Conservation (phyloP, 2,329 filamentous ascomycete species). For the Trichoderma asperellum region DNA sequence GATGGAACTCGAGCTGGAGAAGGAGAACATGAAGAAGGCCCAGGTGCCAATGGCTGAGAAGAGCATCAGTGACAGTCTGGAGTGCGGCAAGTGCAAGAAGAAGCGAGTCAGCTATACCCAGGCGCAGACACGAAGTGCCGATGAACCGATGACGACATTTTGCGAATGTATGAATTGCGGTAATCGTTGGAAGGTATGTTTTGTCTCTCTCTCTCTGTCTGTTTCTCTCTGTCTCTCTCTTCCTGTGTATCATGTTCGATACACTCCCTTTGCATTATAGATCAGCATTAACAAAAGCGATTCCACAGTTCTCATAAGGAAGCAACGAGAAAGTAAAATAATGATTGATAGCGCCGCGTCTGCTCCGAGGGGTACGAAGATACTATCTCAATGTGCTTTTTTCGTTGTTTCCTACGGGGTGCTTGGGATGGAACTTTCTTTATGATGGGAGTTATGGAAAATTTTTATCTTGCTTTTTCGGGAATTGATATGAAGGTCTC, state of each 20-base stretch:
- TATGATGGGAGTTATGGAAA: constrained; percentile 29
- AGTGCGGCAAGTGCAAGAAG: constrained; percentile 90
- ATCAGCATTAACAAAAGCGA: neutral
- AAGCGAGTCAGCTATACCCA: constrained; percentile 95
- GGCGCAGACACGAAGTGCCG: constrained; percentile 91
- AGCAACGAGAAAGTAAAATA: neutral
- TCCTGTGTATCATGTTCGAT: neutral
- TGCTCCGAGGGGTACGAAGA: neutral
- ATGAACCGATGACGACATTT: constrained; percentile 87
- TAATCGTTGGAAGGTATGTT: constrained; percentile 70
- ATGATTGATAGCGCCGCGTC: neutral
- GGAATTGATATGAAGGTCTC: constrained; percentile 9
- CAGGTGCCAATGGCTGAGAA: constrained; percentile 93
- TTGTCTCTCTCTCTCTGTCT: neutral
- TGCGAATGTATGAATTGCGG: constrained; percentile 73
- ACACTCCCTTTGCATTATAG: neutral
- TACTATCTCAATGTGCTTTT: constrained; percentile 8
- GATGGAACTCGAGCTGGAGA: constrained; percentile 74
- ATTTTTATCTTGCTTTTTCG: neutral
- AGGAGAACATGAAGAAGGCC: constrained; percentile 96
- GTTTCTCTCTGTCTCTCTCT: neutral
- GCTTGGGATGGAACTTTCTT: constrained; percentile 11
- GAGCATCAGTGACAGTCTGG: constrained; percentile 83
- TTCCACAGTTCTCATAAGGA: constrained; percentile 19
- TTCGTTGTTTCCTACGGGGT: constrained; percentile 6